These are phyloP conservation scores for Fusarium sp. DNA, from an alignment of 2,329 filamentous ascomycete species.

Conservation along the genomic window DNA sequence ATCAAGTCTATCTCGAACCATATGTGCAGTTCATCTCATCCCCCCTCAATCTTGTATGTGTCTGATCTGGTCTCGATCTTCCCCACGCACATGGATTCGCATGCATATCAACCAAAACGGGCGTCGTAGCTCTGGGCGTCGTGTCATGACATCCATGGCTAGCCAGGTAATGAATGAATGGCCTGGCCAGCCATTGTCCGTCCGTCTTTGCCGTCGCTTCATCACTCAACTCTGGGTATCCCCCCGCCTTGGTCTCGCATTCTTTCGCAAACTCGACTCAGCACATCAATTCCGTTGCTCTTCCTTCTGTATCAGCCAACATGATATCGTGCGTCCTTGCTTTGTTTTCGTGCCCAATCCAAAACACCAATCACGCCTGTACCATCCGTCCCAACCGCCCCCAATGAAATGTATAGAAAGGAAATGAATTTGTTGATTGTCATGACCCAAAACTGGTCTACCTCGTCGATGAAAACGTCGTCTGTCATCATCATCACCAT, in stretches of 20 bases:
- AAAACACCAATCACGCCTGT: slow-evolving; percentile 35
- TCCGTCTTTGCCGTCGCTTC: slow-evolving; percentile 16
- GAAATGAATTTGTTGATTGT: slow-evolving; percentile 24
- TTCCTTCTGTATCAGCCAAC: slow-evolving; percentile 15
- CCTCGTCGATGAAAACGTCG: slow-evolving; percentile 36
- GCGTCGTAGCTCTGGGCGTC: background rate
- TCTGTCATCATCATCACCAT: slow-evolving; percentile 41
- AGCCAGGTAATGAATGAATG: background rate
- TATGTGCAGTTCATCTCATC: slow-evolving; percentile 32
- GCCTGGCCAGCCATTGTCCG: slow-evolving; percentile 6
- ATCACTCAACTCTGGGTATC: slow-evolving; percentile 14
- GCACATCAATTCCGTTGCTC: slow-evolving; percentile 16
- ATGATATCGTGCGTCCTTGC: slow-evolving; percentile 17
- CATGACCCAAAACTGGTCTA: slow-evolving; percentile 29
- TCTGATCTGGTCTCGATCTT: slow-evolving; percentile 26
- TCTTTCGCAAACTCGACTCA: slow-evolving; percentile 16
- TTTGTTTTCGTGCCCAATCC: slow-evolving; percentile 26
- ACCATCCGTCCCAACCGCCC: slow-evolving; percentile 18
- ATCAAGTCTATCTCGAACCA: slow-evolving; percentile 38
- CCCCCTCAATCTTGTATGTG: slow-evolving; percentile 11
- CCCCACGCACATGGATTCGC: slow-evolving; percentile 1
- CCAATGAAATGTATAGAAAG: slow-evolving; percentile 20
- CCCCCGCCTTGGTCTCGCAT: slow-evolving; percentile 16
- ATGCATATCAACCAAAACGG: slow-evolving; percentile 5
- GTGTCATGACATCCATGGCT: background rate